phyloP scores from a whole-genome alignment of 371 early-diverging fungal species.

The Mucor racemosus region DNA sequence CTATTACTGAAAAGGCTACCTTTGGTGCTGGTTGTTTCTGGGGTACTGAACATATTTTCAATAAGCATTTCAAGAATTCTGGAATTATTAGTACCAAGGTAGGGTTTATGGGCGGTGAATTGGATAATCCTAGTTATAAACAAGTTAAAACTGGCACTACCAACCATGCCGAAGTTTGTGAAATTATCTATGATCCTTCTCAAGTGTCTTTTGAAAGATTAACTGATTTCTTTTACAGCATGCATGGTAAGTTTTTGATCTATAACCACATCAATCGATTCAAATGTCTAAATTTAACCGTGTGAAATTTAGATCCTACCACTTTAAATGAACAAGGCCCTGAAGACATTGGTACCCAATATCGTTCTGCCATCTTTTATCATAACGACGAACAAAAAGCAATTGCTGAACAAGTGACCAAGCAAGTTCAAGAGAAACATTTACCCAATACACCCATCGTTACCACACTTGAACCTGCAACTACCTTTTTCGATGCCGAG shows the following conservation, averaged over 20 bases:
- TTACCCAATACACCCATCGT: conserved; percentile 59
- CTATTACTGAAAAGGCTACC: conserved; percentile 39
- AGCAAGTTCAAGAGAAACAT: conserved; percentile 64
- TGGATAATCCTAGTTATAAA: conserved; percentile 58
- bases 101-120: conserved; percentile 82
- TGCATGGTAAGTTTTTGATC: conserved; percentile 63
- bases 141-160: conserved; percentile 73
- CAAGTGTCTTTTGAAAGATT: conserved; percentile 68
- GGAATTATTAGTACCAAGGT: conserved; percentile 64
- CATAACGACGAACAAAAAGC: conserved; percentile 73
- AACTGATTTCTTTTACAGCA: conserved; percentile 81
- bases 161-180: conserved; percentile 84
- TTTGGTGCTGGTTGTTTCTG: conserved; percentile 52
- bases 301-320: conserved; percentile 48
- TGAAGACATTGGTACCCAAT: conserved; percentile 35
- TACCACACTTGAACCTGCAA: conserved; percentile 71
- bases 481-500: conserved; percentile 82
- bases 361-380: conserved; percentile 88
- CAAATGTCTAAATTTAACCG: not conserved
- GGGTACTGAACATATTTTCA: conserved; percentile 84
- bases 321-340: conserved; percentile 51
- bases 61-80: conserved; percentile 59
- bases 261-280: no score
- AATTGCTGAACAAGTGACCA: conserved; percentile 74
- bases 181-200: conserved; percentile 74